Conservation (phyloP, 805 yeast species). For the Saccharomycodes ludwigii region DNA sequence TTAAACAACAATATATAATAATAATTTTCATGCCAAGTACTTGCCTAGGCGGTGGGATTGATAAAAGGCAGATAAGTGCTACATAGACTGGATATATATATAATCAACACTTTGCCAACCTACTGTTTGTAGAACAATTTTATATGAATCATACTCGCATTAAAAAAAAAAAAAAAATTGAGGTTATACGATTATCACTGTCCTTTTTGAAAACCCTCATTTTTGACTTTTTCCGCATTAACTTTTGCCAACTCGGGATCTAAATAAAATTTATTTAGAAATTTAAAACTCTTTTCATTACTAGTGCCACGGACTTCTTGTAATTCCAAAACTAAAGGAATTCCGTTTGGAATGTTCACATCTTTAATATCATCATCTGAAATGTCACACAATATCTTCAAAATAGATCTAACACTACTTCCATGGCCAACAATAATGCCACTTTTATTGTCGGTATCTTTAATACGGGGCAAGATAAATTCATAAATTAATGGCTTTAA, state of each 20-base stretch:
- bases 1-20: no score
- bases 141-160: no score
- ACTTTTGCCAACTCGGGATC: constrained; percentile 73
- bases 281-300: constrained; percentile 27
- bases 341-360: constrained; percentile 74
- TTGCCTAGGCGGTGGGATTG: no score
- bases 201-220: constrained; percentile 46
- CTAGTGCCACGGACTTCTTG: background rate
- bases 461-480: constrained; percentile 32
- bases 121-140: no score
- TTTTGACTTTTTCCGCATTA: constrained; percentile 70
- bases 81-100: no score
- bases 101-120: no score
- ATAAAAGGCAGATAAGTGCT: no score
- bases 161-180: background rate
- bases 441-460: constrained; percentile 38
- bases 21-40: no score
- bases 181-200: background rate
- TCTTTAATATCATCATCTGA: constrained; percentile 58
- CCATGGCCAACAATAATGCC: constrained; percentile 73
- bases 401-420: constrained; percentile 63
- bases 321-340: constrained; percentile 60
- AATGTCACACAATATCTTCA: constrained; percentile 54
- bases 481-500: constrained; percentile 46
- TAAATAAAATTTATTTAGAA: constrained; percentile 48